A percentile compares a stretch with the other conserved stretches of the same genome.
Conservation (phyloP, 169 alveolate genomes). For the Plasmodium gaboni region DNA sequence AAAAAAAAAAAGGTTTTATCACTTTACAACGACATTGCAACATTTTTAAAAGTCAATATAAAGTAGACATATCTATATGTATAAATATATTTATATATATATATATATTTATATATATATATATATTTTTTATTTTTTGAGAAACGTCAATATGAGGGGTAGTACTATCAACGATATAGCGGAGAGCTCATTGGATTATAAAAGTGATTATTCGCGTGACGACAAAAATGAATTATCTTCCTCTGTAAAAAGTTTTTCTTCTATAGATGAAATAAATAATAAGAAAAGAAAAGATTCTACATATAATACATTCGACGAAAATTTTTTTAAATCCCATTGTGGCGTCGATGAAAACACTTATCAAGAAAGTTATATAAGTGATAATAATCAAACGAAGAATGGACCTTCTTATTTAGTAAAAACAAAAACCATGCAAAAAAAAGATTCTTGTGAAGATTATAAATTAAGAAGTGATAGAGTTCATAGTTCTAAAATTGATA, state of each 20-base stretch:
- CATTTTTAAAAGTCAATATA: too few species aligned
- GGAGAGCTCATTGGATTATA: conserved; percentile 11
- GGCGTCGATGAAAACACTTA: conserved; percentile 18
- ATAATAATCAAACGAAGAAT: neutral
- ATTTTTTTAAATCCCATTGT: neutral
- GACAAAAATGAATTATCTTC: conserved; percentile 18
- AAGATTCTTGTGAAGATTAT: conserved; percentile 10
- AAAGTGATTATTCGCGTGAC: conserved; percentile 1
- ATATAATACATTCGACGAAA: neutral
- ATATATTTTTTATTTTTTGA: too few species aligned
- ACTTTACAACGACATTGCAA: too few species aligned
- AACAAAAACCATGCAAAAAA: neutral
- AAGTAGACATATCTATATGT: too few species aligned
- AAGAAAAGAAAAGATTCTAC: conserved; percentile 1
- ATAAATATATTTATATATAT: too few species aligned
- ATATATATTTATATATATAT: too few species aligned
- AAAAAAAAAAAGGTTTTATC: too few species aligned
- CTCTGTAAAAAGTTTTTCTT: conserved; percentile 5
- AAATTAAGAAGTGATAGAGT: neutral
- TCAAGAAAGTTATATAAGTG: neutral
- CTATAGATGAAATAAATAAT: neutral
- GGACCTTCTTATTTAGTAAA: neutral
- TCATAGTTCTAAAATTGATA: too few species aligned
- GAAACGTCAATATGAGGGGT: neutral
- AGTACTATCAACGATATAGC: conserved; percentile 3